Percentiles rank a stretch among this genome's conserved stretches.
phyloP scores from a whole-genome alignment of 106 monocot genomes.

The Dioscorea dumetorum region DNA sequence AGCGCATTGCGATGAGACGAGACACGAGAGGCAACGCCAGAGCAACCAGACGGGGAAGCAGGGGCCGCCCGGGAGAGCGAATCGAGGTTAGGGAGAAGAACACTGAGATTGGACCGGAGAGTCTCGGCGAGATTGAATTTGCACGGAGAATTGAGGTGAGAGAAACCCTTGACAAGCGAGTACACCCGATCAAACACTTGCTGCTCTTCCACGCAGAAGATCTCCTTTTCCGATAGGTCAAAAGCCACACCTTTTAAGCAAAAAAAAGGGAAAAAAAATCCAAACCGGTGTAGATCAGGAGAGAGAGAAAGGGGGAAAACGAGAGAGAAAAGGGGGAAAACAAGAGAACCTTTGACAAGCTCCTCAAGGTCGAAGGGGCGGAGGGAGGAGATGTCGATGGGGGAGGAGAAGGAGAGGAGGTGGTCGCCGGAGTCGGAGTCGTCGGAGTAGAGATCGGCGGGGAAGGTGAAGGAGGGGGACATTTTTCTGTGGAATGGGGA shows the following conservation, averaged over 20 bases:
- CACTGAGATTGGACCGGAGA: constrained; percentile 78
- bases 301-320: neutral
- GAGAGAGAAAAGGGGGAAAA: neutral
- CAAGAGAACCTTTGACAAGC: constrained; percentile 58
- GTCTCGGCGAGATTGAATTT: constrained; percentile 77
- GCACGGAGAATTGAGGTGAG: constrained; percentile 26
- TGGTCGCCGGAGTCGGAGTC: constrained; percentile 32
- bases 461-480: constrained; percentile 72
- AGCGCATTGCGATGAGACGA: constrained; percentile 77
- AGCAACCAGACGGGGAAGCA: neutral
- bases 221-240: constrained; percentile 84
- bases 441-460: constrained; percentile 49
- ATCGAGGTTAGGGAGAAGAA: constrained; percentile 75
- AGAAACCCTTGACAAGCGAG: constrained; percentile 62
- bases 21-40: constrained; percentile 25
- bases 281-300: neutral
- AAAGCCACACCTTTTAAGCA: constrained; percentile 53
- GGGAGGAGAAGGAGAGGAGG: constrained; percentile 34
- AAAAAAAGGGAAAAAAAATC: neutral
- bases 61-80: constrained; percentile 48
- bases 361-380: constrained; percentile 67
- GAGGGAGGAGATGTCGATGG: constrained; percentile 39
- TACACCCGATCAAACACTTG: constrained; percentile 84
- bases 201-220: constrained; percentile 89
- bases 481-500: constrained; percentile 1